Evolutionary conservation across 352 stramenopile species (phyloP), one percentile per base, ranked within the genome.

Genomic region (Peronospora farinosa): DNA sequence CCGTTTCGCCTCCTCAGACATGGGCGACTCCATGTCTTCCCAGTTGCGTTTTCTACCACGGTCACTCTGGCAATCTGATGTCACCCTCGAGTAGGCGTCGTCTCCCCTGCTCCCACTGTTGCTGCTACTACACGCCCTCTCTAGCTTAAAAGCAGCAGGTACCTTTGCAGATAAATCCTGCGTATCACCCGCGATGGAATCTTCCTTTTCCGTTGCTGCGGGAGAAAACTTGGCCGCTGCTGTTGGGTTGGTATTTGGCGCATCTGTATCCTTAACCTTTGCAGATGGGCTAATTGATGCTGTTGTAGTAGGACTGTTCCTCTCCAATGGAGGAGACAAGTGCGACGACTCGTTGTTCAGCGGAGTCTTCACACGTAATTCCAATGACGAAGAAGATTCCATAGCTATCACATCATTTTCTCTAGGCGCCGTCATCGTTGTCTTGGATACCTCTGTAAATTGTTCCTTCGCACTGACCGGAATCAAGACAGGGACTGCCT

Each of bases 1-100:
- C 3, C 74, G 72, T n/a, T 66, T 65, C 19, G 83, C 65, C 54
- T 84, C 73, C 33, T 81, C 63, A 2, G 78, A 81, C 36, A 84
- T 51, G 1, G 52, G 70, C 33, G 55, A 40, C 17, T 66, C 55
- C 6, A n/a, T 57, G 25, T 51, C 47, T 46, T 84, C 69, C 7
- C 73, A 54, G 30, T 60, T 79, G 15, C 66, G 54, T 51, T 84
- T 82, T 40, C 55, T 71, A 21, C 51, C 59, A 40, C 52, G 52
- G 19, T 72, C 64, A 12, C 40, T 43, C 6, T 49, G 36, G 15
- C 43, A 38, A 28, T 52, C 54, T 48, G 47, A 46, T 39, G 39
- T 33, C 5, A 56, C 59, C 36, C 37, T 65, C 30, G 47, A 44
- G 15, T 42, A 31, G 28, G 27, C 50, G 9, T 62, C 45, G 25